A percentile compares a stretch with the other conserved stretches of the same genome.
Evolutionary conservation across 805 yeast species (phyloP).

Genomic region (Pichia nanzhaoensis): DNA sequence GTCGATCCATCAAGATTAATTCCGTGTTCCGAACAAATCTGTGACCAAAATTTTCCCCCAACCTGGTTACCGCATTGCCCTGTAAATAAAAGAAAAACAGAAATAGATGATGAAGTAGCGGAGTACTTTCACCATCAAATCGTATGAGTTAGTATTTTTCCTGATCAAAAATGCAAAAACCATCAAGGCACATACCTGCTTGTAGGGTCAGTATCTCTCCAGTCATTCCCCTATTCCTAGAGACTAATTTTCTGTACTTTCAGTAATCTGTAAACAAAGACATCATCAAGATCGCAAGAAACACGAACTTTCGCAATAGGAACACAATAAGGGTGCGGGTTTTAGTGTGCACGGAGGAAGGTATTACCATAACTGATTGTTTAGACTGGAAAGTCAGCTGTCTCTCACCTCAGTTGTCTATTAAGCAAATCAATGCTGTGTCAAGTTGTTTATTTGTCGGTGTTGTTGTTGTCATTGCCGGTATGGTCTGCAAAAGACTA

Average conservation of each 20-base stretch:
- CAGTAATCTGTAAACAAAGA: too few relatives aligned
- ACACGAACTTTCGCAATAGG: too few relatives aligned
- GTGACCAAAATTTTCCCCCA: conserved; percentile 90
- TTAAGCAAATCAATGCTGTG: too few relatives aligned
- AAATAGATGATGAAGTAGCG: not conserved
- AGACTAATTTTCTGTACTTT: too few relatives aligned
- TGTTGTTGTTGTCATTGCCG: not conserved
- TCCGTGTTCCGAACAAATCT: conserved; percentile 81
- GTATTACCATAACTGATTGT: too few relatives aligned
- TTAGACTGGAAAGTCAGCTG: too few relatives aligned
- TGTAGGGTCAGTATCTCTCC: conserved; percentile 69
- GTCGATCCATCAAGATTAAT: conserved; percentile 35
- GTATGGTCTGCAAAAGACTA: conserved; percentile 49
- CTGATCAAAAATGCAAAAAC: not conserved
- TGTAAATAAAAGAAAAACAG: conserved; percentile 3
- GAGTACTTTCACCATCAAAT: not conserved
- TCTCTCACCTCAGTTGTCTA: too few relatives aligned
- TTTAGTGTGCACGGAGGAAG: too few relatives aligned
- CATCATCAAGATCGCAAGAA: too few relatives aligned
- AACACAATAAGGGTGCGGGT: too few relatives aligned
- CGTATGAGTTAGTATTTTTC: not conserved
- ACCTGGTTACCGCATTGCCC: conserved; percentile 98
- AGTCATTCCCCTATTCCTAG: conserved; percentile 28
- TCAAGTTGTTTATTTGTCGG: not conserved
- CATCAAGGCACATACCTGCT: conserved; percentile 34